These are phyloP conservation scores for Trichosporon coremiiforme DNA, from an alignment of 1,284 basidiomycete genomes.

Conservation along the genomic window DNA sequence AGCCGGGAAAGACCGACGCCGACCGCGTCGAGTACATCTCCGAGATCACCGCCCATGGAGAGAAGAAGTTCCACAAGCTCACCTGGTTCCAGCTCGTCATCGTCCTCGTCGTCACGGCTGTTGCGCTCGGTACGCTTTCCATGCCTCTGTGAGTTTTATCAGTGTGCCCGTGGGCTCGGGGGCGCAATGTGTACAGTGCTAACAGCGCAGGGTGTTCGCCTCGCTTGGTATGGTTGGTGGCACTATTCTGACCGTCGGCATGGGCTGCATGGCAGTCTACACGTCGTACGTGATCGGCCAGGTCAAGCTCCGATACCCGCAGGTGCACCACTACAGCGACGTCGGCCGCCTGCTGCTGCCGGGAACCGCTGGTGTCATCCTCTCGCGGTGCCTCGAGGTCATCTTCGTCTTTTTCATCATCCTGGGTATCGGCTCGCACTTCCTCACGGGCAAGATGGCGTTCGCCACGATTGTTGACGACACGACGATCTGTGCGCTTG, in stretches of 20 bases:
- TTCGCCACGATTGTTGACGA: constrained; percentile 26
- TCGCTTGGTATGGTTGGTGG: constrained; percentile 29
- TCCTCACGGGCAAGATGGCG: constrained; percentile 30
- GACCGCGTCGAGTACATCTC: constrained; percentile 28
- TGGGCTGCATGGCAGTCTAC: constrained; percentile 31
- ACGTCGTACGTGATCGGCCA: constrained; percentile 30
- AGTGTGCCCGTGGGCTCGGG: background rate
- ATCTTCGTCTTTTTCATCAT: constrained; percentile 30
- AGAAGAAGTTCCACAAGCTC: constrained; percentile 32
- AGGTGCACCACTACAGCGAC: constrained; percentile 30
- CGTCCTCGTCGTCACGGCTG: constrained; percentile 26
- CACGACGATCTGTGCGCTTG: constrained; percentile 21
- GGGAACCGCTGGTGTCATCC: constrained; percentile 12
- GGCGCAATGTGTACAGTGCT: background rate
- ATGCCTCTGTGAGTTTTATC: constrained; percentile 24
- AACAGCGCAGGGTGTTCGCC: constrained; percentile 23
- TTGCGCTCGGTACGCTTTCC: constrained; percentile 29
- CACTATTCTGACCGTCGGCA: constrained; percentile 27
- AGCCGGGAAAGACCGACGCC: constrained; percentile 18
- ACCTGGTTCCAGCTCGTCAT: constrained; percentile 29
- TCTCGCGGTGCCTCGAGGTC: constrained; percentile 18
- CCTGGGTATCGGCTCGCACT: constrained; percentile 29
- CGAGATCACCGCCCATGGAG: constrained; percentile 19
- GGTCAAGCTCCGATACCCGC: constrained; percentile 34
- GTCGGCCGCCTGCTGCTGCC: constrained; percentile 25